Evolutionary conservation across 177 flowering plant genomes (phyloP), one percentile per base, ranked within the genome.

Genomic region (Vitis hybrid): DNA sequence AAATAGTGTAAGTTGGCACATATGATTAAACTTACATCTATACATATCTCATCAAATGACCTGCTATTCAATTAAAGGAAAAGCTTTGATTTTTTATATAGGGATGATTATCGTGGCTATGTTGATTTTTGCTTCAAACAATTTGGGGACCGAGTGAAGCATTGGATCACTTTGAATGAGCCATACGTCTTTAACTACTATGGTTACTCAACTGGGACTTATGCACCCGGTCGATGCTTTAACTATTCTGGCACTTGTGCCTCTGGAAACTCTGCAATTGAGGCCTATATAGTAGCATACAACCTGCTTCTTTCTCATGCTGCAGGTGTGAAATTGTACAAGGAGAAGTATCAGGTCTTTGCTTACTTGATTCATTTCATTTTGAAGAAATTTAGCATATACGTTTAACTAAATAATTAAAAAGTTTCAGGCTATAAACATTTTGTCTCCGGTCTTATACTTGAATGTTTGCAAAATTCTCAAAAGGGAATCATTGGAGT

Each of bases 251-350:
- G 13, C 3, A 16, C 49, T 7, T 63, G 62, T 53, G 12, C 65
- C 12, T 50, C 18, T 1, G 56, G 72, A 1, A 19, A 74, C 64
- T 69, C 64, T 2, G 71, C 69, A 9, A 69, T 61, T 18, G 69
- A 69, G 45, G 72, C 77, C 1, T 69, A 74, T 49, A 2, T 63
- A 19, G 72, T 64, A n/a, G 60, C 69, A 1, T 69, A 74, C 65
- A 7, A 74, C 69, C 51, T 45, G 52, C 64, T 74, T 69, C 77
- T 20, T 31, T 31, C 39, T 31, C 39, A 31, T 31, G 39, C 39
- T 3, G 6, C 39, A 3, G 39, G 5, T 31, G 72, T 64, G 9
- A 51, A 51, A 10, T 51, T 51, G 53, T 51, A 51, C 53, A 51
- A 10, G 14, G 53, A 51, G 3, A 51, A 51, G 53, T 51, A 51